Percentiles rank a stretch among this genome's conserved stretches.
phyloP scores from a whole-genome alignment of 345 rosid species.

The Eucalyptus curtisii region DNA sequence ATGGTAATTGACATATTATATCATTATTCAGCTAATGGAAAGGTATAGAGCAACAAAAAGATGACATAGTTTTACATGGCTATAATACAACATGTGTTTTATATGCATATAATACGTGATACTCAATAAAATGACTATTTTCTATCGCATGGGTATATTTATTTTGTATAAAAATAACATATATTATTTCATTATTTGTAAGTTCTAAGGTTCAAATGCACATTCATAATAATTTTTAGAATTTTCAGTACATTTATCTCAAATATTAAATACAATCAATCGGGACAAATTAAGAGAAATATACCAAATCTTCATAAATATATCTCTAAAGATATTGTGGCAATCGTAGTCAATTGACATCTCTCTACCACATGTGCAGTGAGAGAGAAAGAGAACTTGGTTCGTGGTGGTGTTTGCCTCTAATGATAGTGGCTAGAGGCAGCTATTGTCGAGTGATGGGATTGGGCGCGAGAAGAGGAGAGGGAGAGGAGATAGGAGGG shows the following conservation, averaged over 20 bases:
- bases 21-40: too few species aligned
- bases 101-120: too few species aligned
- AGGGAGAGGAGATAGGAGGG: not conserved
- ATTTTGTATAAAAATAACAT: too few species aligned
- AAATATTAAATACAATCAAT: not conserved
- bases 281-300: not conserved
- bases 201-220: too few species aligned
- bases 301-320: not conserved
- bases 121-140: not conserved
- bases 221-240: too few species aligned
- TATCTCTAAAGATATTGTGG: not conserved
- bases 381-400: not conserved
- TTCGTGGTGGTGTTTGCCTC: not conserved
- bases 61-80: not conserved
- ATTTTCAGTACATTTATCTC: not conserved
- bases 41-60: not conserved
- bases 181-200: too few species aligned
- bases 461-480: not conserved
- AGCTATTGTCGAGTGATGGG: not conserved
- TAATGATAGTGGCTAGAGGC: not conserved
- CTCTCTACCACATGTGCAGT: not conserved
- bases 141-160: fast-evolving
- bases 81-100: not conserved
- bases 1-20: not conserved
- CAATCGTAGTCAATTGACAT: not conserved